A percentile compares a stretch with the other conserved stretches of the same genome.
Evolutionary conservation across 805 yeast genomes (phyloP).

Genomic region (Candida namnaoensis): DNA sequence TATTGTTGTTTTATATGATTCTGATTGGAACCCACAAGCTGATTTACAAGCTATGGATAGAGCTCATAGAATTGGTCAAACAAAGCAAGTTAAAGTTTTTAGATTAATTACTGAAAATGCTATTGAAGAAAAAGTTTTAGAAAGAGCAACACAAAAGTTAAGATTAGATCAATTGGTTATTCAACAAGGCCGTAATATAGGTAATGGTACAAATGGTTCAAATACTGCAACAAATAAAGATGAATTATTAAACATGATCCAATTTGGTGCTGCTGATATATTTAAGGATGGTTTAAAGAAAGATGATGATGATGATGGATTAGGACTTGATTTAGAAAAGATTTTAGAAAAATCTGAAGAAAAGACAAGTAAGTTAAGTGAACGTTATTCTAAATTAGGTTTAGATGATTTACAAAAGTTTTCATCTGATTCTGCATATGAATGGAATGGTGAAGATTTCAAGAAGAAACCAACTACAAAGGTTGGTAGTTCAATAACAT

Average conservation of each 20-base stretch:
- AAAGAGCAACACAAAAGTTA: conserved; percentile 73
- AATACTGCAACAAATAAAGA: conserved; percentile 42
- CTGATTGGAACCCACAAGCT: conserved; percentile 89
- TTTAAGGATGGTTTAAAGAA: conserved; percentile 14
- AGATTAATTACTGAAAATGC: conserved; percentile 76
- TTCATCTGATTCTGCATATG: conserved; percentile 67
- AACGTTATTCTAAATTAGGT: conserved; percentile 59
- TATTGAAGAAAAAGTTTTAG: conserved; percentile 75
- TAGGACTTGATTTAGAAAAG: conserved; percentile 52
- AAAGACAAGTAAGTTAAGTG: conserved; percentile 53
- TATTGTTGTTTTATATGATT: conserved; percentile 64
- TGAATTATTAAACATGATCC: conserved; percentile 74
- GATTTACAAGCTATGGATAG: conserved; percentile 87
- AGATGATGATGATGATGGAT: conserved; percentile 22
- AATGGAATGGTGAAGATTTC: conserved; percentile 83
- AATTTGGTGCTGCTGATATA: conserved; percentile 70
- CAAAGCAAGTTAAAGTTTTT: conserved; percentile 73
- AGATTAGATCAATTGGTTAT: conserved; percentile 76
- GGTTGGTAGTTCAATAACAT: conserved; percentile 43
- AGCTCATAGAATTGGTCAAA: conserved; percentile 85
- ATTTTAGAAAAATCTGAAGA: conserved; percentile 51
- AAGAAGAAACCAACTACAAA: conserved; percentile 49
- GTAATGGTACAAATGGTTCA: conserved; percentile 20
- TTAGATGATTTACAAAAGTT: conserved; percentile 74
- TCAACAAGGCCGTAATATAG: conserved; percentile 54